Conservation (phyloP, 2,329 filamentous ascomycete species). For the Mollisiaceae sp. region DNA sequence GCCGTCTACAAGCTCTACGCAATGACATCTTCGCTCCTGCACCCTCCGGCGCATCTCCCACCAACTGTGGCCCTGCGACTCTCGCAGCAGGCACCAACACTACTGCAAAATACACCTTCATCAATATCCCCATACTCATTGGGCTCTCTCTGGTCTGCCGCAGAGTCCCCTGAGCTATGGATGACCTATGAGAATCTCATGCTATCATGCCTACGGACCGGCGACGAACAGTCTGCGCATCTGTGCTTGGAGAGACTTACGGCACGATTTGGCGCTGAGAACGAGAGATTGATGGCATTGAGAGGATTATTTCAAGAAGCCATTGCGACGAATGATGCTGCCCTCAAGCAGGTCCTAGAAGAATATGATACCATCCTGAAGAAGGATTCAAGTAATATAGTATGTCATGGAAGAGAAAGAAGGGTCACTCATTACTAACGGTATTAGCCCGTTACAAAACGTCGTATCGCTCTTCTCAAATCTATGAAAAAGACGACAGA, state of each 20-base stretch:
- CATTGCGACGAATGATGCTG: constrained; percentile 67
- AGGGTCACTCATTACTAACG: constrained; percentile 40
- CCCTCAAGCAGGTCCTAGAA: constrained; percentile 71
- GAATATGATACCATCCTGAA: constrained; percentile 79
- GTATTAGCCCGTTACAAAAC: constrained; percentile 78
- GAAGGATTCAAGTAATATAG: constrained; percentile 79
- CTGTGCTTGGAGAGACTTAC: constrained; percentile 77
- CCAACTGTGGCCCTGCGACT: constrained; percentile 60
- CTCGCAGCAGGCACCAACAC: constrained; percentile 64
- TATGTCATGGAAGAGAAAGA: constrained; percentile 51
- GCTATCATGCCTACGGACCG: constrained; percentile 80
- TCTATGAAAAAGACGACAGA: constrained; percentile 73
- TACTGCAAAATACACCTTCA: constrained; percentile 60
- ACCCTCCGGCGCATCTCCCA: constrained; percentile 61
- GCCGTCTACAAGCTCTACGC: constrained; percentile 13
- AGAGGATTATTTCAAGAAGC: constrained; percentile 86
- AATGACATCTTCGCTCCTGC: constrained; percentile 60
- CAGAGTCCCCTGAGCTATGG: constrained; percentile 84
- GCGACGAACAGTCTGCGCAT: constrained; percentile 79
- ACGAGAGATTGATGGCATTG: constrained; percentile 86
- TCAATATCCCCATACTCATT: constrained; percentile 61
- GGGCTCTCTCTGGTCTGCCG: constrained; percentile 56
- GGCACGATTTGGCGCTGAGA: constrained; percentile 78
- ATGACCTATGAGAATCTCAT: constrained; percentile 85
- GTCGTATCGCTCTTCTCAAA: constrained; percentile 78